Conservation (phyloP, 2,329 filamentous ascomycete genomes). For the Cladosporium sp. region DNA sequence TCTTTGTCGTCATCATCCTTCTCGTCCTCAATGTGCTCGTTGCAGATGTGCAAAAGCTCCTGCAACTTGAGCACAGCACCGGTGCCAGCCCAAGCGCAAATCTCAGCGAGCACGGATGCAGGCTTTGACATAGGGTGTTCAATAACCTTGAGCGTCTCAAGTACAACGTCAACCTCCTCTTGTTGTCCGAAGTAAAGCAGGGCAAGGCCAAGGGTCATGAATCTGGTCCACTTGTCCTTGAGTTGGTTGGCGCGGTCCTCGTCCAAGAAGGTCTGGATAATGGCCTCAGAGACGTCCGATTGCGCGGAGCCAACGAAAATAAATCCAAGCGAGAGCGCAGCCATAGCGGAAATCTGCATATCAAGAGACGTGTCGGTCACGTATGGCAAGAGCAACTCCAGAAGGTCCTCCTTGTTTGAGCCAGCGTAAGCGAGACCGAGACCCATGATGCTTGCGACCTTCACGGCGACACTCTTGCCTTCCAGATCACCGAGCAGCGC, state of each 20-base stretch:
- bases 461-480: conserved; percentile 73
- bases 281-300: conserved; percentile 85
- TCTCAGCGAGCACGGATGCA: conserved; percentile 90
- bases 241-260: conserved; percentile 87
- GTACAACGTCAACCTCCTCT: conserved; percentile 96
- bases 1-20: conserved; percentile 69
- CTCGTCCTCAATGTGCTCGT: conserved; percentile 91
- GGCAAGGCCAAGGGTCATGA: conserved; percentile 90
- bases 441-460: conserved; percentile 90
- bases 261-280: conserved; percentile 89
- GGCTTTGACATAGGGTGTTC: conserved; percentile 96
- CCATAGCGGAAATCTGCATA: conserved; percentile 97
- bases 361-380: conserved; percentile 80
- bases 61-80: conserved; percentile 96
- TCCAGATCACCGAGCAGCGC: conserved; percentile 82
- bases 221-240: conserved; percentile 97
- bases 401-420: conserved; percentile 85
- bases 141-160: conserved; percentile 94
- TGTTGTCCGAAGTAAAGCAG: conserved; percentile 94
- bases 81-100: conserved; percentile 97
- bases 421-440: conserved; percentile 92
- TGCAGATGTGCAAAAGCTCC: conserved; percentile 95
- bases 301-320: conserved; percentile 92
- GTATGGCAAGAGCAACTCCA: conserved; percentile 81
- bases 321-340: conserved; percentile 83